Evolutionary conservation across 345 rosid genomes (phyloP).

Genomic region (Sisymbrium irio): DNA sequence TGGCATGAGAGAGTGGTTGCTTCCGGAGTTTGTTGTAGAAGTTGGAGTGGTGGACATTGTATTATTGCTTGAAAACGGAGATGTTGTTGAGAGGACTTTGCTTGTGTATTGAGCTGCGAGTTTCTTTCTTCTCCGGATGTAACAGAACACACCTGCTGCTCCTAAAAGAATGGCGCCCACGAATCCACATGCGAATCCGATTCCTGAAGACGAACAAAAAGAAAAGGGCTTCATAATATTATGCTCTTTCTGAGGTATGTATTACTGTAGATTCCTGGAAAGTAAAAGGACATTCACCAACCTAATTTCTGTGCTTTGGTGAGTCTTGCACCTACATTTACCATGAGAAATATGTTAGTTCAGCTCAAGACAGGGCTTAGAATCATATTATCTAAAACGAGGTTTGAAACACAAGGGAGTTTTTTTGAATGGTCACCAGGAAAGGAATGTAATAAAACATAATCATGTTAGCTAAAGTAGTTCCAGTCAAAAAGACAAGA

Average conservation of each 20-base stretch:
- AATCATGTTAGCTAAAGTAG: neutral
- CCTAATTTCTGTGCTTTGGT: neutral
- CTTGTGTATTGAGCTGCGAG: conserved; percentile 34
- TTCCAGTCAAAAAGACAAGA: neutral
- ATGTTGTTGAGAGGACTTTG: conserved; percentile 33
- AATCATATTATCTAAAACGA: too few relatives aligned
- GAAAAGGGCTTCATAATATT: neutral
- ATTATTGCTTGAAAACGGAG: conserved; percentile 48
- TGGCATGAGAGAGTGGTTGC: conserved; percentile 38
- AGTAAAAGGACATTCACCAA: too few relatives aligned
- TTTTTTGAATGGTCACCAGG: too few relatives aligned
- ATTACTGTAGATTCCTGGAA: neutral
- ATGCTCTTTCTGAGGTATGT: neutral
- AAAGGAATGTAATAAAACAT: neutral
- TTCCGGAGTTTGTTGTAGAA: conserved; percentile 41
- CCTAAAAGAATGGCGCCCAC: conserved; percentile 25
- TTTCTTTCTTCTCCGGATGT: conserved; percentile 37
- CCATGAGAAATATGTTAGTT: too few relatives aligned
- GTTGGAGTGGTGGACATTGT: conserved; percentile 33
- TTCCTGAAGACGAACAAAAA: conserved; percentile 31
- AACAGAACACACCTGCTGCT: conserved; percentile 3
- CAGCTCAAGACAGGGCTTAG: too few relatives aligned
- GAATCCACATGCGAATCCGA: conserved; percentile 38
- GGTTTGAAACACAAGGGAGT: too few relatives aligned
- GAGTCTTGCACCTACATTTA: neutral